Evolutionary conservation across 2,329 filamentous ascomycete genomes (phyloP).

Genomic region (Aspergillus alliaceus): DNA sequence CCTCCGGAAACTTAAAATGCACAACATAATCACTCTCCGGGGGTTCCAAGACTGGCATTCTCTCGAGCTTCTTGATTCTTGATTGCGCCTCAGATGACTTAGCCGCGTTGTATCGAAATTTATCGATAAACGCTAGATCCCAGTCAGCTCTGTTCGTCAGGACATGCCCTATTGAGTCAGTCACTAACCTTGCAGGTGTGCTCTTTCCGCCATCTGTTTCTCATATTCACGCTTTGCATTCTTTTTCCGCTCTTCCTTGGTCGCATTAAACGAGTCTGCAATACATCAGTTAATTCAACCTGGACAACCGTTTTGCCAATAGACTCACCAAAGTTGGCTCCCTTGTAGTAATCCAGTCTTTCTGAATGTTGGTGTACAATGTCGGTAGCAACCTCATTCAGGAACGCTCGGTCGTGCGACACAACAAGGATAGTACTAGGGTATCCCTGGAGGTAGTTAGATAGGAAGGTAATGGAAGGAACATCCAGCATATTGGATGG

Average conservation of each 20-base stretch:
- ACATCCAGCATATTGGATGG: slow-evolving; percentile 99
- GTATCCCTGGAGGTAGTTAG: slow-evolving; percentile 90
- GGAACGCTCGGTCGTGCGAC: slow-evolving; percentile 97
- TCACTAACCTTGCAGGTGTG: slow-evolving; percentile 72
- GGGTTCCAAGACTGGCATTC: slow-evolving; percentile 86
- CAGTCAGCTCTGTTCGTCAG: slow-evolving; percentile 1
- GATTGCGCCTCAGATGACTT: slow-evolving; percentile 98
- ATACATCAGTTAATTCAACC: slow-evolving; percentile 18
- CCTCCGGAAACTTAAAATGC: slow-evolving; percentile 94
- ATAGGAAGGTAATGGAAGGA: slow-evolving; percentile 97
- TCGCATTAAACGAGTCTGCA: slow-evolving; percentile 87
- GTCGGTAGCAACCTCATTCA: slow-evolving; percentile 98
- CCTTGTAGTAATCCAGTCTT: slow-evolving; percentile 96
- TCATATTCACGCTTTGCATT: slow-evolving; percentile 96
- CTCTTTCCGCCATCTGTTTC: slow-evolving; percentile 92
- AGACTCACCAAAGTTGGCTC: slow-evolving; percentile 75
- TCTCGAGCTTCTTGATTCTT: slow-evolving; percentile 97
- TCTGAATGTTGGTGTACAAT: slow-evolving; percentile 99
- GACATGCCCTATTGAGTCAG: neutral
- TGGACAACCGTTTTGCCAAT: neutral
- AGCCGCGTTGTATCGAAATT: slow-evolving; percentile 98
- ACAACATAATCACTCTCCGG: slow-evolving; percentile 95
- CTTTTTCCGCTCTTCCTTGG: slow-evolving; percentile 95
- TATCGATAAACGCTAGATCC: slow-evolving; percentile 83
- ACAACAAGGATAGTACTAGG: slow-evolving; percentile 95